phyloP scores from a whole-genome alignment of 2,329 filamentous ascomycete species.

The Colletotrichum liaoningense region DNA sequence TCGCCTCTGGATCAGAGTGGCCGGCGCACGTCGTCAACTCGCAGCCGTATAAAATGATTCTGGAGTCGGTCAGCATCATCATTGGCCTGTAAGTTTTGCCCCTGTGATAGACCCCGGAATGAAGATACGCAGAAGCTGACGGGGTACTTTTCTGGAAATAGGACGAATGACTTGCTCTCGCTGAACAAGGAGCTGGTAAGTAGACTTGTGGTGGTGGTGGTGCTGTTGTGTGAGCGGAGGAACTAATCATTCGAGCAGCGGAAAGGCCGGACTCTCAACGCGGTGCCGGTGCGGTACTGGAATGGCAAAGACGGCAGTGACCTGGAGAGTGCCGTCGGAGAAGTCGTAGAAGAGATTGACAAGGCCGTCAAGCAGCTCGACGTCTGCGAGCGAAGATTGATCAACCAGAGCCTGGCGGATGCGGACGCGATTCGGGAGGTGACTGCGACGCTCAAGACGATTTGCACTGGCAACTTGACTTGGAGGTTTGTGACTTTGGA shows the following conservation, averaged over 20 bases:
- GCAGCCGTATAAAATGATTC: constrained; percentile 15
- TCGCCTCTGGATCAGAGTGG: constrained; percentile 16
- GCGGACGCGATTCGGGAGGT: constrained; percentile 16
- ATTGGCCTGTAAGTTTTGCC: constrained; percentile 23
- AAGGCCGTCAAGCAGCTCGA: constrained; percentile 28
- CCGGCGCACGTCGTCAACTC: not conserved
- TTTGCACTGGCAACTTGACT: constrained; percentile 31
- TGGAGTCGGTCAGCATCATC: constrained; percentile 25
- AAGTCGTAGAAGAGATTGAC: constrained; percentile 23
- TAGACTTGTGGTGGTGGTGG: too few relatives aligned
- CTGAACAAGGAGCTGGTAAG: constrained; percentile 32
- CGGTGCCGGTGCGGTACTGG: constrained; percentile 26
- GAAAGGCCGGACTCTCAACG: constrained; percentile 19
- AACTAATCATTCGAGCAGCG: constrained; percentile 15
- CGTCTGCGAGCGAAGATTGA: constrained; percentile 19
- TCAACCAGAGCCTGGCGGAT: constrained; percentile 11
- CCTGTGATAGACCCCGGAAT: too few relatives aligned
- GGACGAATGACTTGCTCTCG: constrained; percentile 34
- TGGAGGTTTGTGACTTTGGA: constrained; percentile 27
- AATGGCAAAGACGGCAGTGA: constrained; percentile 5
- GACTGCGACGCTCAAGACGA: constrained; percentile 20
- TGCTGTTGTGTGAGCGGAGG: not conserved
- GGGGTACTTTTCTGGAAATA: not conserved
- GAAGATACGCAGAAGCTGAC: not conserved
- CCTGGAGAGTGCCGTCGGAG: constrained; percentile 9